Percentiles rank a stretch among this genome's conserved stretches.
Evolutionary conservation across 768 basidiomycete genomes (phyloP).

Genomic region (Nidularia sp.): DNA sequence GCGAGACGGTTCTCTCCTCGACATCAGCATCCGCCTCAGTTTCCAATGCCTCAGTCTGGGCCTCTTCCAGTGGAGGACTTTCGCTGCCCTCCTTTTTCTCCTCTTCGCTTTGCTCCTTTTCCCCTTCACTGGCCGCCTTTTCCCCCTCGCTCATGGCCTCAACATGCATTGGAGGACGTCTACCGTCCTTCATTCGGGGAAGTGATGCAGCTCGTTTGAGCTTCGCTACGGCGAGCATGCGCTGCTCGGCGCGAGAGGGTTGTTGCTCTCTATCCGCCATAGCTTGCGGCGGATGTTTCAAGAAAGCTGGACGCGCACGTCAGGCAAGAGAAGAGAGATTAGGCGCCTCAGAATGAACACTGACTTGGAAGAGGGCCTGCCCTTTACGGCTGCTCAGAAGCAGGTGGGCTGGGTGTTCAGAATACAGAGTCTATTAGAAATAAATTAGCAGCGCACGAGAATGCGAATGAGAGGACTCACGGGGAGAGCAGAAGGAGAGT

Average conservation of each 20-base stretch:
- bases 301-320: neutral
- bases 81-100: slow-evolving; percentile 12
- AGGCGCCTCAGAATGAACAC: too few relatives aligned
- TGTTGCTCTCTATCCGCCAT: slow-evolving; percentile 47
- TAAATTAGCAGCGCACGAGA: too few relatives aligned
- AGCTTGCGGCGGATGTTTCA: neutral
- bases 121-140: slow-evolving; percentile 26
- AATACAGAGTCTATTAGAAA: too few relatives aligned
- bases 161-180: slow-evolving; percentile 82
- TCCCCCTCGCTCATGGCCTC: slow-evolving; percentile 84
- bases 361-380: too few relatives aligned
- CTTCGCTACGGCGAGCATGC: slow-evolving; percentile 84
- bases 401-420: too few relatives aligned
- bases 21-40: slow-evolving; percentile 33
- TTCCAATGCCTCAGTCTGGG: slow-evolving; percentile 17
- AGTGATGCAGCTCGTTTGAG: slow-evolving; percentile 90
- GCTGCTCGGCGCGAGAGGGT: slow-evolving; percentile 62
- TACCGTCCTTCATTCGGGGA: slow-evolving; percentile 87
- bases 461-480: too few relatives aligned
- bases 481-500: too few relatives aligned
- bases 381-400: too few relatives aligned
- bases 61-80: slow-evolving; percentile 5
- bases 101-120: slow-evolving; percentile 6
- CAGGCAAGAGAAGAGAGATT: neutral
- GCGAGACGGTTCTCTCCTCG: slow-evolving; percentile 36